Conservation (phyloP, 2,329 filamentous ascomycete species). For the Didymellaceae sp. region DNA sequence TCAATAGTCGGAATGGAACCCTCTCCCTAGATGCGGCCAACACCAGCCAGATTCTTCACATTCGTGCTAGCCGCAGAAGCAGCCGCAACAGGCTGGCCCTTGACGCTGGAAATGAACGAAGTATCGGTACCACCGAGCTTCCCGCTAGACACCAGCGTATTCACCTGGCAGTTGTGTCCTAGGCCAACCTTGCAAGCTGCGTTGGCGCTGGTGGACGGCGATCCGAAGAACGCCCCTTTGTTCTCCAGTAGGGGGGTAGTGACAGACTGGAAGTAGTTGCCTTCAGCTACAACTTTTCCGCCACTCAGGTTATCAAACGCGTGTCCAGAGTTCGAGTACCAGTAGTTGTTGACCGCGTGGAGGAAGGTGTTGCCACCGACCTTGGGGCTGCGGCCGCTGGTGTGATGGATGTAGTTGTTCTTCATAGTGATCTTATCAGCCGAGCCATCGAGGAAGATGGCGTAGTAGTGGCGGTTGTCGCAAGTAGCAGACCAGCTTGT, state of each 20-base stretch:
- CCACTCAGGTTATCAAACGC: constrained; percentile 57
- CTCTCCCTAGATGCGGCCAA: constrained; percentile 50
- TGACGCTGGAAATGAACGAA: constrained; percentile 58
- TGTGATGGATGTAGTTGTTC: constrained; percentile 65
- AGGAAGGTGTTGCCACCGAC: constrained; percentile 60
- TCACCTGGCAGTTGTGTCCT: constrained; percentile 59
- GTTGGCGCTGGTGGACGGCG: constrained; percentile 46
- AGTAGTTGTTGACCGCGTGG: constrained; percentile 68
- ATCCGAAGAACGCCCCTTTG: constrained; percentile 48
- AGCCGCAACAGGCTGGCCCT: constrained; percentile 58
- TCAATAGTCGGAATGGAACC: no score
- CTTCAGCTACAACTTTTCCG: constrained; percentile 58
- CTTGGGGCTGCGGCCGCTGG: constrained; percentile 62
- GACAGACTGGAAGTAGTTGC: constrained; percentile 63
- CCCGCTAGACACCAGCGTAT: constrained; percentile 42
- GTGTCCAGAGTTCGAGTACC: constrained; percentile 60
- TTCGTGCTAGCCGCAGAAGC: constrained; percentile 47
- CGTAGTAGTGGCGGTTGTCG: constrained; percentile 66
- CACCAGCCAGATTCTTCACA: constrained; percentile 53
- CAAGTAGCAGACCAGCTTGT: constrained; percentile 62
- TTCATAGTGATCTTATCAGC: constrained; percentile 63
- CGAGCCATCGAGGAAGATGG: constrained; percentile 60
- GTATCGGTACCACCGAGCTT: constrained; percentile 46
- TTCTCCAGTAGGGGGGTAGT: constrained; percentile 49
- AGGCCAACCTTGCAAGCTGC: constrained; percentile 52